Conservation (phyloP, 2,329 filamentous ascomycete species). For the Colletotrichum sp. region DNA sequence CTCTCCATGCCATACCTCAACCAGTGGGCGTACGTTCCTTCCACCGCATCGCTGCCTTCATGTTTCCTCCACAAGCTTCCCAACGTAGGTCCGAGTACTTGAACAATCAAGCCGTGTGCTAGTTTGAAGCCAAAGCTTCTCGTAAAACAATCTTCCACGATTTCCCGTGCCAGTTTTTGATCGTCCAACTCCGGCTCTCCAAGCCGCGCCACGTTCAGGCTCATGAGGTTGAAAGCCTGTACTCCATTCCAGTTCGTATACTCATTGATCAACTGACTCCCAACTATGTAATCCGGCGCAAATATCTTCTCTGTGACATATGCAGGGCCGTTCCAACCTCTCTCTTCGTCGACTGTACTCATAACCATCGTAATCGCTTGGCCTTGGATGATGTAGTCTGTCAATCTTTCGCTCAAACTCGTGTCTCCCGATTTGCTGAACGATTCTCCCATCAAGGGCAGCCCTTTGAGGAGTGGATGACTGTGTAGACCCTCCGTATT, state of each 20-base stretch:
- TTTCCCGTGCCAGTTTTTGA: slow-evolving; percentile 51
- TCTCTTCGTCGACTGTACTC: slow-evolving; percentile 54
- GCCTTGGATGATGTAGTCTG: slow-evolving; percentile 63
- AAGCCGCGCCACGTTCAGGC: slow-evolving; percentile 38
- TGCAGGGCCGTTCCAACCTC: slow-evolving; percentile 57
- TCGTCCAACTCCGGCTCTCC: slow-evolving; percentile 46
- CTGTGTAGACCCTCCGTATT: slow-evolving; percentile 56
- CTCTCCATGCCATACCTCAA: slow-evolving; percentile 53
- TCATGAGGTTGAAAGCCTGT: slow-evolving; percentile 56
- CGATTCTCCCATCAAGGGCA: slow-evolving; percentile 42
- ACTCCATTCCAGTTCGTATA: slow-evolving; percentile 56
- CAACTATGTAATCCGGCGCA: slow-evolving; percentile 53
- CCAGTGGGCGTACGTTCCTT: slow-evolving; percentile 60
- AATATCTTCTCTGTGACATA: slow-evolving; percentile 55
- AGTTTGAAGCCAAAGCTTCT: slow-evolving; percentile 61
- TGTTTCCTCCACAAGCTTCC: slow-evolving; percentile 59
- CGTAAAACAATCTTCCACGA: slow-evolving; percentile 55
- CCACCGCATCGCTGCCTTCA: slow-evolving; percentile 50
- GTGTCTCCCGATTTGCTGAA: slow-evolving; percentile 37
- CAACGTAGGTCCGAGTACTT: slow-evolving; percentile 53
- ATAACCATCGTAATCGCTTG: slow-evolving; percentile 57
- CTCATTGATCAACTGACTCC: slow-evolving; percentile 57
- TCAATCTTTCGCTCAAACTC: slow-evolving; percentile 43
- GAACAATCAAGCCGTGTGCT: slow-evolving; percentile 57
- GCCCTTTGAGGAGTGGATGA: slow-evolving; percentile 50